These are phyloP conservation scores for Gossypium australe DNA, from an alignment of 345 rosid genomes.

Conservation along the genomic window DNA sequence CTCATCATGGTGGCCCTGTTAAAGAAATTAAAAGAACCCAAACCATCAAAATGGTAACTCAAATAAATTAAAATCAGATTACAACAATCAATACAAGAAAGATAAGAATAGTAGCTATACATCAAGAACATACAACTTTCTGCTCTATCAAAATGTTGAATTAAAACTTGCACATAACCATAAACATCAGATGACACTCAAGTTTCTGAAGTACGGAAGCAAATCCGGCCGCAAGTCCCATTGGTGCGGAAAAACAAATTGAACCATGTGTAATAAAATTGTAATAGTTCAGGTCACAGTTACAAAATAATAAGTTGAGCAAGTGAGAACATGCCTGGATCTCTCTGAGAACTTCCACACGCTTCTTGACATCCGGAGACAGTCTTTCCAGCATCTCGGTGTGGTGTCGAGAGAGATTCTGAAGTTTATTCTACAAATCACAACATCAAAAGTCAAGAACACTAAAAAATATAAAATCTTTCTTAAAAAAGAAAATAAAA, in stretches of 20 bases:
- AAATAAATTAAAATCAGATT: too few relatives aligned
- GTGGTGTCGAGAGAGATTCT: conserved; percentile 75
- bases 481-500: not conserved
- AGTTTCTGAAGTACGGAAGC: not conserved
- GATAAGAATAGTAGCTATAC: too few relatives aligned
- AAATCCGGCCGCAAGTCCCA: not conserved
- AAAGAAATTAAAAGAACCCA: conserved; percentile 2
- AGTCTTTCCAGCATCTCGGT: conserved; percentile 65
- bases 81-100: too few relatives aligned
- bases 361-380: conserved; percentile 60
- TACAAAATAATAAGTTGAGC: not conserved
- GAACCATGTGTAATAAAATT: not conserved
- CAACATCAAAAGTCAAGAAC: not conserved
- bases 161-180: too few relatives aligned
- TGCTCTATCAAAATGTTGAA: too few relatives aligned
- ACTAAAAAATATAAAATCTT: not conserved
- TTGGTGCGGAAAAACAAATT: not conserved
- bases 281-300: not conserved
- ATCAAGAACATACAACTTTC: too few relatives aligned
- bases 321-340: conserved; percentile 52
- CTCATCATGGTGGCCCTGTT: conserved; percentile 77
- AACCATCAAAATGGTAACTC: not conserved
- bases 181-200: not conserved
- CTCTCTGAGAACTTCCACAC: conserved; percentile 85
- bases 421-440: conserved; percentile 62